Evolutionary conservation across 768 basidiomycete species (phyloP), one percentile per base, ranked within the genome.

Genomic region (Tricholoma sp.): DNA sequence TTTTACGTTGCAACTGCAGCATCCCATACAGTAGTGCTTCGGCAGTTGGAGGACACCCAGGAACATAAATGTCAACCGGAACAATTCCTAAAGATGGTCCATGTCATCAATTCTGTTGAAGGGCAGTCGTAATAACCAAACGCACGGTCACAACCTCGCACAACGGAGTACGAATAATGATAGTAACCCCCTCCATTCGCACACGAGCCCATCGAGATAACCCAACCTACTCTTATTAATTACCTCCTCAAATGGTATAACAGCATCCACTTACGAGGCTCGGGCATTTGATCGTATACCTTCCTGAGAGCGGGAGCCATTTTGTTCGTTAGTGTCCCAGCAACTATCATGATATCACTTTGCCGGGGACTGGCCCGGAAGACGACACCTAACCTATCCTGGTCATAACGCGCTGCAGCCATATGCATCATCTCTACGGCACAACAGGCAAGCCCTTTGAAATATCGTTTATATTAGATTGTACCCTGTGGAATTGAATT

Each of bases 361-460:
- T 98, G 92, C 59, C 97, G 88, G 46, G 97, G 97, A 77, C 89
- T 93, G n/a, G 96, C 97, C 77, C 97, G 93, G 79, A 99, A 99
- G 41, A 99, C 91, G 57, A 98, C 87, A 61, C 97, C 97, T 31
- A 99, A 78, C 59, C 97, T 84, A 71, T 99, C 97, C 71, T 98
- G 97, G 73, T 99, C 97, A 72, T 98, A 99, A 57, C 97, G 86
- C 16, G 97, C 92, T 41, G 97, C 95, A 51, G 97, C 97, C 94
- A 98, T 96, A 78, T 99, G 97, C 95, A 97, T 98, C 90, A 93
- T 92, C 77, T 99, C 97, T 31, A 99, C 97, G 21, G 97, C 97
- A 72, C 97, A 99, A 72, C 97, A 99, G 4, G 97, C 97, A 52
- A 99, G 83, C 75, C 96, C 94, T 90, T 52, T 14, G 43, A 51